Evolutionary conservation across 441 rosid genomes (phyloP).

Genomic region (Melastoma candidum): DNA sequence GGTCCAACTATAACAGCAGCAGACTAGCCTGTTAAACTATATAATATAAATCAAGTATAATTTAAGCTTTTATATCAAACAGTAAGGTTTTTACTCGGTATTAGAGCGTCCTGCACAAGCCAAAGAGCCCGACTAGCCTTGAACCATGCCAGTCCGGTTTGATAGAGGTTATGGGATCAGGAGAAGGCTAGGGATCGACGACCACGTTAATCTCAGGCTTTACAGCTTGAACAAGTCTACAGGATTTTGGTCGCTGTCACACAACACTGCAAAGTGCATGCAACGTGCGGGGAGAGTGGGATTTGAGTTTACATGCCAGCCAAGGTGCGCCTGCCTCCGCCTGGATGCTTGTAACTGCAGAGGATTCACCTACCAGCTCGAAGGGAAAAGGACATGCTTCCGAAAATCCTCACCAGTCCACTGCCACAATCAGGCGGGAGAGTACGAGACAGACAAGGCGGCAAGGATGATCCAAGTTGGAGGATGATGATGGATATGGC

Average conservation of each 20-base stretch:
- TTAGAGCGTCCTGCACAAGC: constrained; percentile 28
- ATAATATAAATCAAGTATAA: too few species aligned
- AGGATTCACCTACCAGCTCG: constrained; percentile 28
- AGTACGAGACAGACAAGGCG: too few species aligned
- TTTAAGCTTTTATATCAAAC: too few species aligned
- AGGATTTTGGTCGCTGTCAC: constrained; percentile 24
- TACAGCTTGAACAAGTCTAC: constrained; percentile 22
- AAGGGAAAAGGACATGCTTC: constrained; percentile 19
- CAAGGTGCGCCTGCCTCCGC: constrained; percentile 30
- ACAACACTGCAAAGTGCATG: constrained; percentile 28
- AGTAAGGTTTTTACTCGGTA: background rate
- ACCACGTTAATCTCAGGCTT: constrained; percentile 39
- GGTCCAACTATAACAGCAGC: constrained; percentile 30
- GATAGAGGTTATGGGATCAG: constrained; percentile 22
- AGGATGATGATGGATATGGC: too few species aligned
- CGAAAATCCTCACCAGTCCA: constrained; percentile 22
- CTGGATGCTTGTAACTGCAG: constrained; percentile 26
- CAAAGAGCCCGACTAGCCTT: constrained; percentile 24
- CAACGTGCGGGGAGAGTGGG: constrained; percentile 39
- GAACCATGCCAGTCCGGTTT: constrained; percentile 18
- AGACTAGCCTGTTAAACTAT: constrained; percentile 15
- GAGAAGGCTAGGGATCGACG: constrained; percentile 32
- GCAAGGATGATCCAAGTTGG: too few species aligned
- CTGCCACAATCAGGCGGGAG: constrained; percentile 21
- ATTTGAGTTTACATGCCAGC: constrained; percentile 40